Base-by-base conservation (phyloP, 2,329 filamentous ascomycete species). In the Colletotrichum tropicicola region DNA sequence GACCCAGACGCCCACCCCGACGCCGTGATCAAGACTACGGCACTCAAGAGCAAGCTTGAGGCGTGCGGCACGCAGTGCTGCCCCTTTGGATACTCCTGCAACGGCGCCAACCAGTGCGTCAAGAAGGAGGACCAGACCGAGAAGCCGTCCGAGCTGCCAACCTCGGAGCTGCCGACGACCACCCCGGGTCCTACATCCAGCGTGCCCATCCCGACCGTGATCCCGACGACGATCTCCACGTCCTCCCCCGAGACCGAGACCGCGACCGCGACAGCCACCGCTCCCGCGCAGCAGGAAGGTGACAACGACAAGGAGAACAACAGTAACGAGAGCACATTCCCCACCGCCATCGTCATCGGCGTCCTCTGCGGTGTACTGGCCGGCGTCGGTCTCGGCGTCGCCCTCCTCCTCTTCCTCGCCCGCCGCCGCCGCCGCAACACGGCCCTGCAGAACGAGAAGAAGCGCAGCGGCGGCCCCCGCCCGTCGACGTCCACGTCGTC, bases 41-140 rank as follows among this genome's bases (percentile, higher is more conserved):
- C 87, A 8, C 85, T 91, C 28, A 80, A 82, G 17, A 81, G 84
- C 9, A 77, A 80, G 10, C 79, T 94, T 13, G 76, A 79, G 2
- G 82, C 77, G 19, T 94, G 92, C 70, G 89, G 85, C 13, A 75
- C 67, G 70, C 55, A 70, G 19, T 94, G 91, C 77, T 94, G 92
- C 73, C 91, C 92, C 0, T 89, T 90, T 75, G 92, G 92, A 3
- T 94, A 90, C 77, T 78, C 80, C 2, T 94, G 92, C 77, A 76
- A 83, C 35, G 73, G 73, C 55, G 78, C 78, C 17, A 55, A 64
- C 52, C 62, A 79, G 66, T 93, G 91, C 70, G 73, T 80, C 10
- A 80, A 78, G 69, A 75, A 88, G 66, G 67, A 77, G 15, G 83
- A 90, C 70, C 85, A 90, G 71, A 74, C 76, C 8, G 67, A 73